Base-by-base conservation (phyloP, 164 flowering plant species). In the Paratinospora sagittata region DNA sequence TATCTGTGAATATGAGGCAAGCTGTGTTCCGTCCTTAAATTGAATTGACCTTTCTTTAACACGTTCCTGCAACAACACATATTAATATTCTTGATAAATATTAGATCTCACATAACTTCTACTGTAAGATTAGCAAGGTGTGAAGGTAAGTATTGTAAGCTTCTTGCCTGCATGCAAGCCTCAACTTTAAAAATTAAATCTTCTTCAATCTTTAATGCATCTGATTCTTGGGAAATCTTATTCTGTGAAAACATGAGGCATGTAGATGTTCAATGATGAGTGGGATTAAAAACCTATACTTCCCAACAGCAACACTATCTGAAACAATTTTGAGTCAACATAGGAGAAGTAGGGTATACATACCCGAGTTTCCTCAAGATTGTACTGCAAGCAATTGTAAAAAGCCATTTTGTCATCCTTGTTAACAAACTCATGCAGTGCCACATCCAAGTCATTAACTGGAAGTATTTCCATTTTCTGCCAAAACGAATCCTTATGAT, bases 401-500 rank as follows among this genome's bases (percentile, higher is more conserved):
- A 95, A 95, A 21, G 99, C 97, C 87, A 82, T 81, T 77, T 92
- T 95, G 78, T 95, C 99, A 83, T 95, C 99, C 82, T 95, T 95
- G 79, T 85, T 95, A 8, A 95, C 97, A 85, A 92, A 92, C 69
- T 90, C 88, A 26, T 95, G 99, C 49, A 95, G 83, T 63, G 99
- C 97, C 77, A 85, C 88, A 85, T 89, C 94, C 89, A 95, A 78
- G 79, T 95, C 99, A 79, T 82, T 87, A 71, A 95, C 97, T 0
- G 98, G 99, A 70, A 92, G 96, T 66, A 95, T 86, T 85, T 95
- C 99, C 99, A 95, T 95, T 88, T 91, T 92, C 99, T 95, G 93
- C 78, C 84, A 73, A 43, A 34, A 78, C 36, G 6, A 75, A 26
- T 6, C 14, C 27, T 6, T 36, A 63, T 67, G 52, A 30, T 14